Evolutionary conservation across 1,139 yeast species (phyloP).

Genomic region (Scheffersomyces insectosa): DNA sequence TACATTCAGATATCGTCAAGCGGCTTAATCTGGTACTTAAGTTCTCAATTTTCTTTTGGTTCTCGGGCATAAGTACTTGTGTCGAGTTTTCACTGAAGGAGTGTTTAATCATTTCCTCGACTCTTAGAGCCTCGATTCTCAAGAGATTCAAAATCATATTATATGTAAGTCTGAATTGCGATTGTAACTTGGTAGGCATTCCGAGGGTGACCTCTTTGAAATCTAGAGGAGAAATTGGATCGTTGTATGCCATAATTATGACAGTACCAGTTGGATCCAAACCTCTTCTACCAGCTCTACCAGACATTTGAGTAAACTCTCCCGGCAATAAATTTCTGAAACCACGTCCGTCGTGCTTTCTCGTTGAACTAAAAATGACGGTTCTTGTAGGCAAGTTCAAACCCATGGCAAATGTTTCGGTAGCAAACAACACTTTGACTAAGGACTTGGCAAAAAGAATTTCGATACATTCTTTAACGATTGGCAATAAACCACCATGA

Average conservation of each 20-base stretch:
- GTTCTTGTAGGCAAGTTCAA: slow-evolving; percentile 95
- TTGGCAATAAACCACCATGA: slow-evolving; percentile 95
- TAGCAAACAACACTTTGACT: slow-evolving; percentile 90
- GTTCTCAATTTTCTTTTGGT: slow-evolving; percentile 62
- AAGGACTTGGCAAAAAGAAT: slow-evolving; percentile 83
- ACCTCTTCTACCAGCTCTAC: slow-evolving; percentile 98
- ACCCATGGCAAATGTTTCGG: slow-evolving; percentile 99
- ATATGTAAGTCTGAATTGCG: slow-evolving; percentile 92
- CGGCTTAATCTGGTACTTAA: slow-evolving; percentile 49
- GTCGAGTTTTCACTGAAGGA: slow-evolving; percentile 91
- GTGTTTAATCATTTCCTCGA: slow-evolving; percentile 96
- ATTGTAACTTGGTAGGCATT: slow-evolving; percentile 81
- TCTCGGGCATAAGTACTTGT: slow-evolving; percentile 85
- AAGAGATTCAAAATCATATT: slow-evolving; percentile 91
- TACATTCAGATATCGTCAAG: slow-evolving; percentile 39
- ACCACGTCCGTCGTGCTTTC: slow-evolving; percentile 87
- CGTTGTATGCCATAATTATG: slow-evolving; percentile 84
- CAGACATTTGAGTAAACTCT: slow-evolving; percentile 98
- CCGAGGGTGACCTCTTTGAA: slow-evolving; percentile 85
- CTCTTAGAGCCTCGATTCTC: slow-evolving; percentile 89
- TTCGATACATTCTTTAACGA: slow-evolving; percentile 93
- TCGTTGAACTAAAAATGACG: slow-evolving; percentile 80
- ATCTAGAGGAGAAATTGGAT: slow-evolving; percentile 59
- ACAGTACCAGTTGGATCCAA: slow-evolving; percentile 92
- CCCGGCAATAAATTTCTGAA: slow-evolving; percentile 88